Conservation (phyloP, 768 basidiomycete species). For the Auricularia sp. region DNA sequence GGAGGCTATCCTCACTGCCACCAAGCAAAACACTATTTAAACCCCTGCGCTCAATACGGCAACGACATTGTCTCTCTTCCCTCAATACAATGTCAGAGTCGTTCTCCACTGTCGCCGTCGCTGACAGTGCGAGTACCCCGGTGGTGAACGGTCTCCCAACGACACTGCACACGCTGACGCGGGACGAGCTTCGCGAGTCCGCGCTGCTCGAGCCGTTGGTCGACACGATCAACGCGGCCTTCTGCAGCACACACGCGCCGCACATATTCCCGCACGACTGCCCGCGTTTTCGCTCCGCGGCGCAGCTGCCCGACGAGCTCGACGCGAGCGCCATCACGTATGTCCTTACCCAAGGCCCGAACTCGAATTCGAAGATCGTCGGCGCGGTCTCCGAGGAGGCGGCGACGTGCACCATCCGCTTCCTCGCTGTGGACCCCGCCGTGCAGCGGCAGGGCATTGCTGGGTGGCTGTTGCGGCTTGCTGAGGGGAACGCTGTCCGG, state of each 20-base stretch:
- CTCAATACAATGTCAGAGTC: too few species aligned
- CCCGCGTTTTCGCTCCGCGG: neutral
- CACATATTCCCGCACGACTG: neutral
- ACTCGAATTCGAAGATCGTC: neutral
- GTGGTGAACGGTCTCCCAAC: neutral
- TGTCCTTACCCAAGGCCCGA: neutral
- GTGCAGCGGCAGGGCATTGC: neutral
- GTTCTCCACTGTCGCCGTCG: neutral
- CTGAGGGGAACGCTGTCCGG: neutral
- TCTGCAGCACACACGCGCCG: neutral
- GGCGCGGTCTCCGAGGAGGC: neutral
- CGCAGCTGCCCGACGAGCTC: neutral
- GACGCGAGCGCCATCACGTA: neutral
- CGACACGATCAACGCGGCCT: neutral
- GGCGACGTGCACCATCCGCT: neutral
- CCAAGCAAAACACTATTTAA: too few species aligned
- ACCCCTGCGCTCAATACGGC: too few species aligned
- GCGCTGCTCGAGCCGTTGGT: neutral
- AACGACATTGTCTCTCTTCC: too few species aligned
- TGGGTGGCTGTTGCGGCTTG: neutral
- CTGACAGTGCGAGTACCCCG: neutral
- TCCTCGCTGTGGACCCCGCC: neutral
- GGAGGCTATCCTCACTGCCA: too few species aligned
- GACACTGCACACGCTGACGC: neutral
- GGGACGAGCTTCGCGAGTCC: neutral